phyloP scores from a whole-genome alignment of 257 asterid genomes.

The Pogostemon cablin region DNA sequence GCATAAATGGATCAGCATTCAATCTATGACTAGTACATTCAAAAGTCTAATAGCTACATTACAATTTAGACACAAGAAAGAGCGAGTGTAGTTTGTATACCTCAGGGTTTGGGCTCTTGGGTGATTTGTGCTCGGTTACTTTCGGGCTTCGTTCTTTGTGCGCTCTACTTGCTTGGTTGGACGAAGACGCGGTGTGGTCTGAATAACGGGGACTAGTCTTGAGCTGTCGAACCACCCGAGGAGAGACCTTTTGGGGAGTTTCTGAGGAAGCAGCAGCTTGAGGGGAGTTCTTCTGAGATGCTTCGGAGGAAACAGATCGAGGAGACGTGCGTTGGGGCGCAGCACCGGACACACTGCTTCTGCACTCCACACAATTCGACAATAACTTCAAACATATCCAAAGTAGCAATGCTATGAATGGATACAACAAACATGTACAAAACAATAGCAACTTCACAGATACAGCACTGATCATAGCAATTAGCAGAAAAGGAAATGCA shows the following conservation, averaged over 20 bases:
- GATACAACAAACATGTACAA: not conserved
- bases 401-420: not conserved
- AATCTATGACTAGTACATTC: not conserved
- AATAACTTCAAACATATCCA: not conserved
- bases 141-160: conserved; percentile 68
- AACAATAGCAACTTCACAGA: too few relatives aligned
- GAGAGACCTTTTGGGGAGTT: conserved; percentile 56
- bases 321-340: conserved; percentile 50
- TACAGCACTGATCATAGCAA: too few relatives aligned
- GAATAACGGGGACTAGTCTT: conserved; percentile 56
- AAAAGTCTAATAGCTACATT: not conserved
- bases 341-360: conserved; percentile 53
- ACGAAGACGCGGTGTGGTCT: conserved; percentile 64
- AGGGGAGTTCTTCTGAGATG: conserved; percentile 47
- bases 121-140: conserved; percentile 54
- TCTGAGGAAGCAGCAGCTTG: conserved; percentile 40
- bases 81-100: conserved; percentile 33
- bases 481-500: too few relatives aligned
- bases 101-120: conserved; percentile 68
- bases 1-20: not conserved
- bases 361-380: conserved; percentile 34
- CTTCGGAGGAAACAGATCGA: conserved; percentile 42
- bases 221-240: conserved; percentile 75
- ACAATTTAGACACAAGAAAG: not conserved
- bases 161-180: conserved; percentile 49